Evolutionary conservation across 2,329 filamentous ascomycete genomes (phyloP).

Genomic region (Coccinonectria pachysandricola): DNA sequence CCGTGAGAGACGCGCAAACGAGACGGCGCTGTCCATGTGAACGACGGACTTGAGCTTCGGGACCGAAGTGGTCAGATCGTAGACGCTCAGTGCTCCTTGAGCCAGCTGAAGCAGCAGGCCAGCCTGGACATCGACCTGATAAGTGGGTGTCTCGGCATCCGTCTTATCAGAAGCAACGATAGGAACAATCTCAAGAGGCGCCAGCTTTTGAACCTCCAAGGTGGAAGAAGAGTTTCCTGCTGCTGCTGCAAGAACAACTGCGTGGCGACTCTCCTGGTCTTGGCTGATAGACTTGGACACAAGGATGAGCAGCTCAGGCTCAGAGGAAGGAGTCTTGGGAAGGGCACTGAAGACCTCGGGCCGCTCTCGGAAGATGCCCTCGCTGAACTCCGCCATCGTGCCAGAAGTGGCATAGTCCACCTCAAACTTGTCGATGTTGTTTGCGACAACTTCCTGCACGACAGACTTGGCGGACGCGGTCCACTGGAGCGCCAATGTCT

Average conservation of each 20-base stretch:
- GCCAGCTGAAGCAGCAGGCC: conserved; percentile 54
- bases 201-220: conserved; percentile 25
- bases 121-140: conserved; percentile 51
- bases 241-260: conserved; percentile 24
- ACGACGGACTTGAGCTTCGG: conserved; percentile 50
- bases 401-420: conserved; percentile 41
- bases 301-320: conserved; percentile 44
- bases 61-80: conserved; percentile 52
- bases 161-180: conserved; percentile 18
- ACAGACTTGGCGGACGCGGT: conserved; percentile 23
- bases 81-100: conserved; percentile 44
- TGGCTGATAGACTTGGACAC: conserved; percentile 31
- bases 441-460: conserved; percentile 25
- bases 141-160: conserved; percentile 21
- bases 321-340: conserved; percentile 33
- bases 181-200: conserved; percentile 30
- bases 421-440: conserved; percentile 26
- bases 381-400: conserved; percentile 36
- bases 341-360: conserved; percentile 42
- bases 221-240: conserved; percentile 13
- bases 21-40: conserved; percentile 40
- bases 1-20: conserved; percentile 57
- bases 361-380: conserved; percentile 45
- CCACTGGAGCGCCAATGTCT: conserved; percentile 30
- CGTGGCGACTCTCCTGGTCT: conserved; percentile 20